Evolutionary conservation across 2,329 filamentous ascomycete species (phyloP).

Genomic region (Aspergillus melleus): DNA sequence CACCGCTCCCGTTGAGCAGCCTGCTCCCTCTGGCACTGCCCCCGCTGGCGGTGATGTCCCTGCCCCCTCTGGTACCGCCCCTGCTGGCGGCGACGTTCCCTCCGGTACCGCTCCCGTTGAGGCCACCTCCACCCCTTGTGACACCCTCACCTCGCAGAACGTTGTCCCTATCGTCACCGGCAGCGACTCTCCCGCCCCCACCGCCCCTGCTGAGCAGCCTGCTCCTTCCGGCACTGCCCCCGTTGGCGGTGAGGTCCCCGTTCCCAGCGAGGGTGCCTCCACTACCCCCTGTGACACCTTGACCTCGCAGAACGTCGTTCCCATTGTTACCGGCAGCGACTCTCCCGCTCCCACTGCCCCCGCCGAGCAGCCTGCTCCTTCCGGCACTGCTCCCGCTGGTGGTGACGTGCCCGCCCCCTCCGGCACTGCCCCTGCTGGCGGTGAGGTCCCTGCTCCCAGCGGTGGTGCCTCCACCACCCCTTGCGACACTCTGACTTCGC

Average conservation of each 20-base stretch:
- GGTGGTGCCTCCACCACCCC: constrained; percentile 6
- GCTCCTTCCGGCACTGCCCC: constrained; percentile 4
- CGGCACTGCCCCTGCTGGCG: neutral
- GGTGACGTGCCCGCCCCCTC: neutral
- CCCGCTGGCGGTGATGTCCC: neutral
- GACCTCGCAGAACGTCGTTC: constrained; percentile 10
- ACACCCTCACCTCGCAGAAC: constrained; percentile 11
- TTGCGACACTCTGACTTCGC: constrained; percentile 12
- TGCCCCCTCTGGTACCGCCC: constrained; percentile 7
- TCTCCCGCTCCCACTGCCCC: constrained; percentile 7
- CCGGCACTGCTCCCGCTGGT: constrained; percentile 1
- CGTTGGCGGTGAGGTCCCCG: neutral
- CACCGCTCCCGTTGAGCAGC: constrained; percentile 14
- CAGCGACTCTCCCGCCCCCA: neutral
- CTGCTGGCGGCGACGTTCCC: too few relatives aligned
- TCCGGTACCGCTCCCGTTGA: too few relatives aligned
- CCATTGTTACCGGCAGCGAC: constrained; percentile 7
- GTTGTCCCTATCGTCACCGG: constrained; percentile 8
- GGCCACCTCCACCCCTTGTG: too few relatives aligned
- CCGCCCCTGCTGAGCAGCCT: constrained; percentile 12
- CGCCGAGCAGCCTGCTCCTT: constrained; percentile 2
- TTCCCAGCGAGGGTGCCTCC: neutral
- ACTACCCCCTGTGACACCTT: constrained; percentile 12
- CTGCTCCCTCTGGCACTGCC: constrained; percentile 2
- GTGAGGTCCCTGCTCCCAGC: neutral